Base-by-base conservation (phyloP, 1,284 basidiomycete genomes). In the Moesziomyces globuligerus region DNA sequence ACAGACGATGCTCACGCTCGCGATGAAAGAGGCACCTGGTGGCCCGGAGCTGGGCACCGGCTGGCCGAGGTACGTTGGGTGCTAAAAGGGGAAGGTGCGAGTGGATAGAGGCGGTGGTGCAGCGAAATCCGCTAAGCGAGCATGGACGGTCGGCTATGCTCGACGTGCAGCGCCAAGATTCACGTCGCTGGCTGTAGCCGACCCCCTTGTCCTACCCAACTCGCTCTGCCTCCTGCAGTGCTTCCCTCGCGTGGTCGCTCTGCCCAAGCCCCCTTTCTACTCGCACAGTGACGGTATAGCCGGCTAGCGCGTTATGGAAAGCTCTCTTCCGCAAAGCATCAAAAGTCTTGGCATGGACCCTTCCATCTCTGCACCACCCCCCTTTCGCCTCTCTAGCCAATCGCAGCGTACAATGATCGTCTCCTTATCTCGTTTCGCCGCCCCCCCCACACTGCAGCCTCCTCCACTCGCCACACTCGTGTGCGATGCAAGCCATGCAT, bases 131-230 rank as follows among this genome's bases (percentile, higher is more conserved):
- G n/a, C 47, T 39, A 40, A 40, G 47, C 47, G 47, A 48, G 39
- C 17, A 18, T 36, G 21, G 34, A 23, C 17, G 13, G 21, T 52
- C 50, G 50, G 50, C 42, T 46, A 53, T 51, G 57, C 57, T 53
- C 45, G 25, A 52, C 45, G 46, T 60, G 57, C 57, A 60, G 57
- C 57, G 57, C 57, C 57, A 60, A 60, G 57, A 60, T 10, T 26
- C 18, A 9, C 24, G 10, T 11, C 21, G 29, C n/a, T 36, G 3
- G 9, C 13, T 28, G 13, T 51, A 49, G 54, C 53, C 45, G 38
- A 38, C 37, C 25, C 46, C 18, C 8, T 21, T 7, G 26, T 44
- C 7, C 3, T 21, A 15, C 46, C 18, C 13, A 20, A 34, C 42
- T 39, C 38, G 28, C 9, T 37, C 36, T n/a, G n/a, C n/a, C n/a